Evolutionary conservation across 164 flowering plant species (phyloP), one percentile per base, ranked within the genome.

Genomic region (Nymphaea thermarum): DNA sequence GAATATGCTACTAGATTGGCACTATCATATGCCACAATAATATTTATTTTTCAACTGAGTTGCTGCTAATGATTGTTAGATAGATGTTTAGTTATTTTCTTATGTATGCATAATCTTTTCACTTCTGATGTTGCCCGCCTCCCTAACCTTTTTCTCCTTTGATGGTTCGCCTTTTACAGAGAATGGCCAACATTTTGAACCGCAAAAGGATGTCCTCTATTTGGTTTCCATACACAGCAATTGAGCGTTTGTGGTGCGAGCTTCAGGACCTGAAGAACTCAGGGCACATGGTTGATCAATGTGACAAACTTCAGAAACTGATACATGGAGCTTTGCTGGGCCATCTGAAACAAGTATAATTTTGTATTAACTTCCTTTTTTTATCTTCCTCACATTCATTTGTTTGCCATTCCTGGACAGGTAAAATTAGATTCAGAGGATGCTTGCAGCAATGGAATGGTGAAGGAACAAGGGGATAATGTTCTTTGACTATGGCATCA

Each of bases 221-320:
- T 70, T 94, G 98, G 96, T 94, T 94, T 70, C 98, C 99, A 12
- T 90, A 86, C 80, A 82, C 90, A 51, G 66, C 84, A 5, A 75
- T 94, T 53, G 92, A 91, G 77, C 84, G 80, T 47, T 76, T 94
- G 4, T 88, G 93, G 90, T 81, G 82, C 80, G 81, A 82, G 51
- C 84, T 94, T 60, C 92, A 86, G 72, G 87, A 83, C 62, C 71
- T 76, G 71, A 83, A 73, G 64, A 77, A 71, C 53, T 71, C 71
- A 11, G 96, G 93, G 43, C 87, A 82, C 80, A 85, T 83, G 91
- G 77, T 76, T 70, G 89, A 87, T 65, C 96, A 90, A 51, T 83
- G 85, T 72, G 85, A 86, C 12, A 88, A 87, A 76, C 86, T 94
- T 60, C 84, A 82, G 75, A 79, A 45, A 65, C 81, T 77, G 11